Evolutionary conservation across 2,329 filamentous ascomycete species (phyloP).

Genomic region (Colletotrichum brevisporum): DNA sequence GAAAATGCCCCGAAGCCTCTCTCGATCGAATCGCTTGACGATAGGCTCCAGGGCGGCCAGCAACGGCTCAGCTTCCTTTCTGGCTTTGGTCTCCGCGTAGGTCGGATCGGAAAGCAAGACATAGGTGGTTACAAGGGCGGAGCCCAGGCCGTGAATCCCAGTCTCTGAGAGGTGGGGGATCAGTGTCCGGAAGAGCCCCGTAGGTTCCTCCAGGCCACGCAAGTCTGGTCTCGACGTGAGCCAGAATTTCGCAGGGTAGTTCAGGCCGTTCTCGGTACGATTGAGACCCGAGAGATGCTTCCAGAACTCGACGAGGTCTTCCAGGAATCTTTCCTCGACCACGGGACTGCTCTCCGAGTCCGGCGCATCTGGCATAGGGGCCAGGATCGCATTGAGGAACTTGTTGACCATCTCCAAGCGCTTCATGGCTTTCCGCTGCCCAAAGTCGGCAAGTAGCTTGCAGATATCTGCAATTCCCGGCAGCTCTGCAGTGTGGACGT

Average conservation of each 20-base stretch:
- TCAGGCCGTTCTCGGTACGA: constrained; percentile 43
- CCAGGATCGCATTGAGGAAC: constrained; percentile 25
- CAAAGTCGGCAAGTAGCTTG: constrained; percentile 30
- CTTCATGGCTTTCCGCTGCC: background rate
- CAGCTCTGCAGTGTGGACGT: background rate
- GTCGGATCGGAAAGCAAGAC: constrained; percentile 34
- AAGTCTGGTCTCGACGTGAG: constrained; percentile 49
- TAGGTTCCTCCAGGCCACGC: constrained; percentile 38
- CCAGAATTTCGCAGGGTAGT: constrained; percentile 45
- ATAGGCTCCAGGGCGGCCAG: constrained; percentile 26
- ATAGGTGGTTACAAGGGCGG: constrained; percentile 36
- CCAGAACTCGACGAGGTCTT: constrained; percentile 54
- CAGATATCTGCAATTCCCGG: constrained; percentile 31
- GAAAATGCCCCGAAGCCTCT: constrained; percentile 29
- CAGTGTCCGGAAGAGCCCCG: constrained; percentile 18
- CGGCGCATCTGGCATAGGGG: background rate
- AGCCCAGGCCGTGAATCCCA: constrained; percentile 12
- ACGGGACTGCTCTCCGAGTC: background rate
- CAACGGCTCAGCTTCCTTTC: constrained; percentile 16
- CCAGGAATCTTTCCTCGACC: constrained; percentile 35
- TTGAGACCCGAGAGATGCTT: constrained; percentile 53
- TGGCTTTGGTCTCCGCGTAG: constrained; percentile 1
- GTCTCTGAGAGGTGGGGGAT: constrained; percentile 2
- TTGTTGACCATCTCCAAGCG: constrained; percentile 28
- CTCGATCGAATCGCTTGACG: constrained; percentile 34